These are phyloP conservation scores for Phytophthora rubi DNA, from an alignment of 352 stramenopile genomes.

Conservation along the genomic window DNA sequence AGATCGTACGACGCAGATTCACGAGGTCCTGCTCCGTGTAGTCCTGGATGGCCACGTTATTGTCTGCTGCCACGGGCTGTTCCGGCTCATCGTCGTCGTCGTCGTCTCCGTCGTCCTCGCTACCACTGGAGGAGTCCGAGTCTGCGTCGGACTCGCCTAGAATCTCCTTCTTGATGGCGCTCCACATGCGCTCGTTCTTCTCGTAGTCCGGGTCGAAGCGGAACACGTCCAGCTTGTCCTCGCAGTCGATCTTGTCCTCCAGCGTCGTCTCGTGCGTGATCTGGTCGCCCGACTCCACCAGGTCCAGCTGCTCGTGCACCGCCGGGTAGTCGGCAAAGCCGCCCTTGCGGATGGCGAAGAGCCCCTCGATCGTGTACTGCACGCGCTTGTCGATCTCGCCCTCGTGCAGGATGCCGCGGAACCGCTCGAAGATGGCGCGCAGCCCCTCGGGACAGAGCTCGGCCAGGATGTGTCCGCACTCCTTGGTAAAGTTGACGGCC, in stretches of 20 bases:
- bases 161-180: slow-evolving; percentile 96
- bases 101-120: slow-evolving; percentile 55
- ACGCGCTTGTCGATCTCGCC: slow-evolving; percentile 97
- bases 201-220: slow-evolving; percentile 94
- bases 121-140: slow-evolving; percentile 60
- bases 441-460: slow-evolving; percentile 91
- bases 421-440: slow-evolving; percentile 97
- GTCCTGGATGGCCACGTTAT: slow-evolving; percentile 92
- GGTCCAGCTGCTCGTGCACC: slow-evolving; percentile 94
- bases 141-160: slow-evolving; percentile 93
- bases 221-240: slow-evolving; percentile 98
- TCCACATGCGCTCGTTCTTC: slow-evolving; percentile 97
- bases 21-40: slow-evolving; percentile 98
- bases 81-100: slow-evolving; percentile 37
- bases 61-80: slow-evolving; percentile 24
- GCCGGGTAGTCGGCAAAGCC: slow-evolving; percentile 96
- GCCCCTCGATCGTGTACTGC: slow-evolving; percentile 98
- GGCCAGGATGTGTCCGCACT: slow-evolving; percentile 91
- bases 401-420: slow-evolving; percentile 98
- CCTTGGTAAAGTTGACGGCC: slow-evolving; percentile 97
- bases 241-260: slow-evolving; percentile 96
- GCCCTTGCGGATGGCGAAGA: slow-evolving; percentile 97
- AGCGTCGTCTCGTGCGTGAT: slow-evolving; percentile 98
- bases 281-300: slow-evolving; percentile 98
- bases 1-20: slow-evolving; percentile 98